Evolutionary conservation across 345 rosid genomes (phyloP), one percentile per base, ranked within the genome.

Genomic region (Hibiscus syriacus): DNA sequence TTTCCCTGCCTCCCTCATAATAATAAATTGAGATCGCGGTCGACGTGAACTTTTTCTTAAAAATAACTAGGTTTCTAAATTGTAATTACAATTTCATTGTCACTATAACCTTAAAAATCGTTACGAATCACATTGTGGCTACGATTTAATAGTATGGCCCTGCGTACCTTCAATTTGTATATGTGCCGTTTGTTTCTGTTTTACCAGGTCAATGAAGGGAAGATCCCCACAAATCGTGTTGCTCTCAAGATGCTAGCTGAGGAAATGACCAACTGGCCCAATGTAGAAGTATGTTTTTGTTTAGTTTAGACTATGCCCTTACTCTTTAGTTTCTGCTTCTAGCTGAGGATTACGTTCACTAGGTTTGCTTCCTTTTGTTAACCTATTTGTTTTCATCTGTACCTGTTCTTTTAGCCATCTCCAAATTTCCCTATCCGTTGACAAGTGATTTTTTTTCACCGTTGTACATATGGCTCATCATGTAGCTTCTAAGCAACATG

Each of bases 211-310:
- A 86, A 89, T 76, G 84, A 87, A 69, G 98, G 95, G 36, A 90
- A 90, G 75, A 75, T 89, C 45, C 98, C 97, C 30, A 80, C 71
- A 80, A 74, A 89, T 74, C 88, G 90, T 36, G 67, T 72, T 3
- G 96, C 97, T 41, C 83, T 93, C 53, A 81, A 56, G 64, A 79
- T 89, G 86, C 81, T 93, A 61, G 86, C 94, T 22, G 91, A 89
- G 79, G 97, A 93, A 80, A 85, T 93, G 91, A 41, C 45, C 25
- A 82, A 80, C 48, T 93, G 99, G 99, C 99, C 99, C 60, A 93
- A 93, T 70, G 71, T 90, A 72, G 97, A 90, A 96, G 97, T 93
- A 85, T 50, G 3, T 39, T 48, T 20, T 56, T 65, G 38, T 41
- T 45, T 48, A 16, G 27, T 56, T 34, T 19, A 55, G 32, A n/a